Base-by-base conservation (phyloP, 2,329 filamentous ascomycete species). In the Diaporthe velutina region DNA sequence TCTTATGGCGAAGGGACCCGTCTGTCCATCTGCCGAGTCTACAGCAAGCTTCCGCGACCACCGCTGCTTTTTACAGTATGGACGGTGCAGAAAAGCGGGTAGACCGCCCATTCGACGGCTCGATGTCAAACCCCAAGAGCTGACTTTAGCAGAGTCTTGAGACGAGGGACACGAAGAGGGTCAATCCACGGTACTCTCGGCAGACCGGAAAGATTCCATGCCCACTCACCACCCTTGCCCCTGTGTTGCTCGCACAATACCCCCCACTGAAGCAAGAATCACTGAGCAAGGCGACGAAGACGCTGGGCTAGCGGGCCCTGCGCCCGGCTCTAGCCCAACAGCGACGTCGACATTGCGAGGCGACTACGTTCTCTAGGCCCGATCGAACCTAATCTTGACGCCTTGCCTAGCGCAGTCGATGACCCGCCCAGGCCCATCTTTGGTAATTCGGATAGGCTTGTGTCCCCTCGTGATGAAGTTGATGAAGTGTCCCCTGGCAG, bases 1-100 rank as follows among this genome's bases (percentile, higher is more conserved):
- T 50, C 12, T 52, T 50, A 33, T 12, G 33, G 35, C 70, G n/a
- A 30, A 42, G 33, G 35, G 42, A 12, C 19, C 61, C 28, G 13
- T 30, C 25, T 45, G 61, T 22, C 19, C 73, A 71, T 67, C 33
- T 72, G 68, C 73, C 70, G 70, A 75, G 73, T 45, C 70, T 75
- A 73, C 70, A 48, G 55, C 68, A 74, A 73, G 70, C 58, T 71
- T 64, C 70, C 73, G 70, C 38, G 42, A 40, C 60, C 52, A 42
- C 50, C 70, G 40, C 28, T 54, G 28, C 30, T 48, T 40, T 17
- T 30, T 60, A 42, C 60, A 40, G 52, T 48, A 64, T 28, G 35
- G 33, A 25, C 8, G 38, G 52, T 33, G 61, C 40, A 64, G 48
- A 48, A 57, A 42, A 48, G 30, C 28, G 30, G 50, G 61, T 40